Evolutionary conservation across 2,329 filamentous ascomycete species (phyloP).

Genomic region (Drechslerella coelobrocha): DNA sequence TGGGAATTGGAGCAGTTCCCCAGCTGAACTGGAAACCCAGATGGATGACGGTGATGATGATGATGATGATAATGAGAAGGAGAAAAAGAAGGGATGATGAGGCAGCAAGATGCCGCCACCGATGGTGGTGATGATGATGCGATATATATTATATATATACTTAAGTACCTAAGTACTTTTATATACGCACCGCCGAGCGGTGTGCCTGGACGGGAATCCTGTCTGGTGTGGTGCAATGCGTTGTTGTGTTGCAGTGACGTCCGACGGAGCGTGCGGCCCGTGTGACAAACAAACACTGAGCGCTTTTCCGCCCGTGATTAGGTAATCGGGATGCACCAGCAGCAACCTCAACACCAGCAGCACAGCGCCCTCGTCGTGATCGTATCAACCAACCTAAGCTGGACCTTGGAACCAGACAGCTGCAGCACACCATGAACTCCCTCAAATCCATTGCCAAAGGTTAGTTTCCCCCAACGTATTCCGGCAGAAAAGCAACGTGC

Average conservation of each 20-base stretch:
- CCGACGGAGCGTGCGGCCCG: neutral
- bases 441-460: conserved; percentile 60
- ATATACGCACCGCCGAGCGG: neutral
- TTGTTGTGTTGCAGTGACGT: neutral
- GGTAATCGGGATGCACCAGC: too few species aligned
- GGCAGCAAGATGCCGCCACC: too few species aligned
- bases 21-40: neutral
- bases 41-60: neutral
- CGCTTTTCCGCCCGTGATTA: too few species aligned
- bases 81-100: neutral
- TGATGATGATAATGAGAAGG: neutral
- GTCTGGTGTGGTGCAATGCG: neutral
- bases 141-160: neutral
- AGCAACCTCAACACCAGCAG: too few species aligned
- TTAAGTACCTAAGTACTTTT: neutral
- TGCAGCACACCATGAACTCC: conserved; percentile 51
- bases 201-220: neutral
- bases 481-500: neutral
- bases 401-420: too few species aligned
- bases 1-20: too few species aligned
- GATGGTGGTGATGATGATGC: neutral
- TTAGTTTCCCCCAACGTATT: neutral
- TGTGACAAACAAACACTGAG: too few species aligned
- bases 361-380: too few species aligned
- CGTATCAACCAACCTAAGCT: too few species aligned